phyloP scores from a whole-genome alignment of 75 land plant species.

The Cunninghamia lanceolata region DNA sequence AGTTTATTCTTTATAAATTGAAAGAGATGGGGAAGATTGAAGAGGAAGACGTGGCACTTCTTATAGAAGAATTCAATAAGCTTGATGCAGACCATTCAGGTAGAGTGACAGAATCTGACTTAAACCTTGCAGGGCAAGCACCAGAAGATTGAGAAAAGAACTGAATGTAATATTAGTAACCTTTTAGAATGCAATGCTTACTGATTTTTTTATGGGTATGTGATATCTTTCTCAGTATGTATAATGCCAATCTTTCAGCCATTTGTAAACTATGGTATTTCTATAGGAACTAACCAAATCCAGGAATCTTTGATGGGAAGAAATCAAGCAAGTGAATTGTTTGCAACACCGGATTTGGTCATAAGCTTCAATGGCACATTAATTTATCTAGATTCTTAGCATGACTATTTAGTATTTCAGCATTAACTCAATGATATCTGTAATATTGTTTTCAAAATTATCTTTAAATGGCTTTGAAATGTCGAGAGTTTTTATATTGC shows the following conservation, averaged over 20 bases:
- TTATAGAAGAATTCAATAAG: constrained; percentile 63
- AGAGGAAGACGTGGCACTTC: constrained; percentile 62
- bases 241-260: not conserved
- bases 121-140: constrained; percentile 25
- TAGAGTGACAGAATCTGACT: constrained; percentile 45
- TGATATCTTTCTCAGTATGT: not conserved
- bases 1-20: constrained; percentile 82
- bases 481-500: not conserved
- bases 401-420: not conserved
- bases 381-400: not conserved
- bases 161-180: not conserved
- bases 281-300: not conserved
- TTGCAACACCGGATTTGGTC: not conserved
- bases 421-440: not conserved
- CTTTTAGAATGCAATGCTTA: not conserved
- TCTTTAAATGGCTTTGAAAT: not conserved
- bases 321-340: not conserved
- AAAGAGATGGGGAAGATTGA: constrained; percentile 94
- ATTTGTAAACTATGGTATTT: not conserved
- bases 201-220: not conserved
- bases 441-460: not conserved
- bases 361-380: not conserved
- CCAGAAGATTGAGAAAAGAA: not conserved
- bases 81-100: constrained; percentile 82
- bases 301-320: not conserved